phyloP scores from a whole-genome alignment of 257 asterid genomes.

The Salvia hispanica region DNA sequence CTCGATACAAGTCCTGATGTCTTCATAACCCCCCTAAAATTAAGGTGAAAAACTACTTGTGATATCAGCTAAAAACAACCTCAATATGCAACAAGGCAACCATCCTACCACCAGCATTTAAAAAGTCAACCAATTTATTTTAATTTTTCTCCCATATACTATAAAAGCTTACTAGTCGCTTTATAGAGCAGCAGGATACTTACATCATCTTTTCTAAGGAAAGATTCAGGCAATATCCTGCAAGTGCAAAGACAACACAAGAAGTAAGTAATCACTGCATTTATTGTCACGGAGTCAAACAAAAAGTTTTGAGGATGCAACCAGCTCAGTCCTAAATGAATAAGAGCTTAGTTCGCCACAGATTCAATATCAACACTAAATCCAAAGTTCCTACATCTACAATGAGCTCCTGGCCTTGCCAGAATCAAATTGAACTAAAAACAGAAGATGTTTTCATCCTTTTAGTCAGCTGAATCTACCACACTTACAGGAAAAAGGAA shows the following conservation, averaged over 20 bases:
- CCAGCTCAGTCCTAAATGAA: neutral
- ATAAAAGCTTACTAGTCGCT: neutral
- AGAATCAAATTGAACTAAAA: neutral
- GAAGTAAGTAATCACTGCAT: slow-evolving; percentile 22
- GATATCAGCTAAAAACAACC: slow-evolving; percentile 15
- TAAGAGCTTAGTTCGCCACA: neutral
- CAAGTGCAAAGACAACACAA: slow-evolving; percentile 41
- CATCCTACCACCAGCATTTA: neutral
- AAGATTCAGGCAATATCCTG: slow-evolving; percentile 72
- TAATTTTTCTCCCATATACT: neutral
- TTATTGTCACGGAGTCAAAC: neutral
- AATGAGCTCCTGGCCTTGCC: neutral
- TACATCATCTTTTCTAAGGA: slow-evolving; percentile 79
- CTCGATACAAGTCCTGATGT: slow-evolving; percentile 50
- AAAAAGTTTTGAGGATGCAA: neutral
- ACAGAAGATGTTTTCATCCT: neutral
- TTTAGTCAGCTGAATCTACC: slow-evolving; percentile 1
- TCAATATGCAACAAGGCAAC: slow-evolving; percentile 5
- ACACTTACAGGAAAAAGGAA: neutral
- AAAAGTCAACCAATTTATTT: neutral
- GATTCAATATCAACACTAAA: neutral
- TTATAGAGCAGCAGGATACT: slow-evolving; percentile 34
- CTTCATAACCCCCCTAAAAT: slow-evolving; percentile 62
- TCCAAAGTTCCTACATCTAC: neutral
- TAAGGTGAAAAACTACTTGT: neutral